Evolutionary conservation across 164 flowering plant species (phyloP), one percentile per base, ranked within the genome.

Genomic region (Buxus sempervirens): DNA sequence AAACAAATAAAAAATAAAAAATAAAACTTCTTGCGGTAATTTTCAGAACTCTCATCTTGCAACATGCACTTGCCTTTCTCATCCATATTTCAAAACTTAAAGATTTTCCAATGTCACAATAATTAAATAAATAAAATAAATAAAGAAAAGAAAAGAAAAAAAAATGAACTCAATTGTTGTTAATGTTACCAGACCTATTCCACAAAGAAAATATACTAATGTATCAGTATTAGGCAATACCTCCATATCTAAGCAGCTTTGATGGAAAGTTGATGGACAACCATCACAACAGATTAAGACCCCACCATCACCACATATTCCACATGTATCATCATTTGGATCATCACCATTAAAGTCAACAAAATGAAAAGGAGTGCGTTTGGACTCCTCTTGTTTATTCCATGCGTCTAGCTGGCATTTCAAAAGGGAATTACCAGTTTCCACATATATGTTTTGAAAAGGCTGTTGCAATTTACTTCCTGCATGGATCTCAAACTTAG

Each of bases 251-350:
- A 88, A 73, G 76, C 93, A 88, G 82, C 77, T 76, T 54, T 79
- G 84, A 67, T 88, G 93, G 66, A 88, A 88, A 22, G 93, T 85
- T 25, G 93, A 86, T 21, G 93, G 90, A 73, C 93, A 88, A 67
- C 89, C 66, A 83, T 88, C 93, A 70, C 93, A 88, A 64, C 93
- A 88, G 58, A 85, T 77, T 80, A 88, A 79, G 66, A 85, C 81
- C 23, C 94, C 94, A 27, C 94, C 94, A 83, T 86, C 89, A 56
- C 89, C 91, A 78, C 94, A 88, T 2, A 85, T 79, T 62, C 82
- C 87, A 75, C 91, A 86, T 0, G 89, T 84, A 71, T 88, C 94
- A 79, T 88, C 94, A 72, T 86, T 86, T 70, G 87, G 91, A 64
- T 88, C 94, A 65, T 79, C 88, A 27, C 78, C 77, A 64, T 66